Evolutionary conservation across 2,329 filamentous ascomycete genomes (phyloP), one percentile per base, ranked within the genome.

Genomic region (Clonostachys solani): DNA sequence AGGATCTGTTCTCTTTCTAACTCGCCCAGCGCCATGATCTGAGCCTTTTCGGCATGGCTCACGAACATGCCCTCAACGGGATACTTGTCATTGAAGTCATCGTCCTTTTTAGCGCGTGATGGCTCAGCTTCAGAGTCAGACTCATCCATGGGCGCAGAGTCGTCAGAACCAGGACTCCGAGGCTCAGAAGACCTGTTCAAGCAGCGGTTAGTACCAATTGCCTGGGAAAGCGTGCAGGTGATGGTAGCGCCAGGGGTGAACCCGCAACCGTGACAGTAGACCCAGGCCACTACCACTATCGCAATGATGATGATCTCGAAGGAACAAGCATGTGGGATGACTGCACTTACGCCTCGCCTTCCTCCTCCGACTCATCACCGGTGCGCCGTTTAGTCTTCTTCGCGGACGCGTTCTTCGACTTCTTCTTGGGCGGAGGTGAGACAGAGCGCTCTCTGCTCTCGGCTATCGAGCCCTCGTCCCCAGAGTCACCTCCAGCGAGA

Each of bases 1-100:
- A 99, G 80, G 41, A 96, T 85, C 62, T 90, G 83, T 66, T 99
- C 94, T 52, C 92, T 87, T 61, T 95, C 85, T 45, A 97, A 85
- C 70, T 97, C 92, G 33, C 91, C 86, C 79, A 96, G 83, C 48
- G 77, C 80, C 78, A 94, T 84, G 52, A 99, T 94, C 45, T 87
- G 76, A 8, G 78, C 78, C 65, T 89, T 92, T 61, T 94, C 89
- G 37, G 81, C 77, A 41, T 83, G 75, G 54, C 82, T 87, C 57
- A 81, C 79, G 64, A 89, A 94, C 59, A 94, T 84, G 56, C 92
- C 92, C 54, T 99, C 94, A 52, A 96, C 80, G 0, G 92, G 91
- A 61, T 95, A 94, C 47, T 86, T 73, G 60, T 85, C 79, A 48
- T 84, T 77, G 44, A 81, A 77, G 43, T 77, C 75, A 40, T 73